Evolutionary conservation across 23 red algal species (phyloP), one percentile per base, ranked within the genome.

Genomic region (Pyropia haitanensis): DNA sequence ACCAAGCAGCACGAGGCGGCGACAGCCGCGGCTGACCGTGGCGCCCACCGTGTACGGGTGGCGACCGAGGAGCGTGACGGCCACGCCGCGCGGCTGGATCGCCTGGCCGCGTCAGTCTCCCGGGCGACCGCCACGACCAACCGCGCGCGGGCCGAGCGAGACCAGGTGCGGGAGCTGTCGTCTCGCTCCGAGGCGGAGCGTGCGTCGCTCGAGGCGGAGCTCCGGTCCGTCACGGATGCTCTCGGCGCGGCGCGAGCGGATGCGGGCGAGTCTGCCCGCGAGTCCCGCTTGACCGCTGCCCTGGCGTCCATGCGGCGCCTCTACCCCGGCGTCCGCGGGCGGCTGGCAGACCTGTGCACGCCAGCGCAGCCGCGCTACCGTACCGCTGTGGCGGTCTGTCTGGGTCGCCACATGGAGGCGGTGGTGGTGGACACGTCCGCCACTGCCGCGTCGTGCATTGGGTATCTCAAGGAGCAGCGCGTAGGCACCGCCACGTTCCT

Each of bases 391-490:
- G 81, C 87, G 9, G 81, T 98, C 5, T 60, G 67, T 46, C 82
- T 98, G 53, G 94, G 94, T 16, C 86, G 87, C 28, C 60, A 59
- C 13, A 88, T 89, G 85, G 94, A 90, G 51, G 85, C 94, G 1
- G 80, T 98, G 10, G 94, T 98, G 29, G 80, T 98, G 6, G 94
- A 98, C 56, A 90, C 64, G 50, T 58, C 78, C 30, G 60, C 77
- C 46, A 98, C 94, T 53, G 94, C 77, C 28, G 64, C 64, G 22
- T 75, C 91, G 63, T 98, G 94, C 75, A 89, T 98, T 77, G 53
- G 65, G 18, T 98, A 86, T 68, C 59, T 98, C 16, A 98, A 98
- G 31, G 81, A 98, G 49, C 80, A 98, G 32, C 68, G 94, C 18
- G 82, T 87, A 6, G 94, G 94, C 21, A 75, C 80, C 25, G 82